These are phyloP conservation scores for Hypoxylon sp. DNA, from an alignment of 2,329 filamentous ascomycete genomes.

Conservation along the genomic window DNA sequence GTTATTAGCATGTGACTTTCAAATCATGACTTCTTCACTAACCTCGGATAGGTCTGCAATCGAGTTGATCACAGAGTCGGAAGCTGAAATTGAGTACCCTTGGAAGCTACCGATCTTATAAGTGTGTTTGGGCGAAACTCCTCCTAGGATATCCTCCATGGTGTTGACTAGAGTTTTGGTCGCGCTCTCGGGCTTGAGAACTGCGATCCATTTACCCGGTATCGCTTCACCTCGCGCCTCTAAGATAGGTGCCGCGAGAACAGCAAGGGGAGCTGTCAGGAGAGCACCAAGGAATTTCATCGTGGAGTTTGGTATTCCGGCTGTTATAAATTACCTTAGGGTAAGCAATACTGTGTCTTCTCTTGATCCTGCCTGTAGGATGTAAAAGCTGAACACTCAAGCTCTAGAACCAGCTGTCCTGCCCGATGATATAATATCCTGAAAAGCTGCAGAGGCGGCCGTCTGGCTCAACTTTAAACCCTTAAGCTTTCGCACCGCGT, in stretches of 20 bases:
- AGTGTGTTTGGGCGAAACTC: constrained; percentile 43
- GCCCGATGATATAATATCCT: constrained; percentile 1
- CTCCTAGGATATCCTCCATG: constrained; percentile 31
- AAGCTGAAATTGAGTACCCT: constrained; percentile 50
- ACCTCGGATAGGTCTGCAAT: constrained; percentile 47
- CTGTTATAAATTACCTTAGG: not conserved
- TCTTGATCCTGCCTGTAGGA: not conserved
- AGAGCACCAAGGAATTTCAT: constrained; percentile 49
- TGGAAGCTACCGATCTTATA: constrained; percentile 50
- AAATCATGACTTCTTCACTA: constrained; percentile 12
- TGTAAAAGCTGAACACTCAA: constrained; percentile 14
- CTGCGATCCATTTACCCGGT: constrained; percentile 51
- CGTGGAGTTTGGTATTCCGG: constrained; percentile 25
- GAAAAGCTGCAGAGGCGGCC: constrained; percentile 6
- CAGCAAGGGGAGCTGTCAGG: constrained; percentile 41
- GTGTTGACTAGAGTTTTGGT: constrained; percentile 21
- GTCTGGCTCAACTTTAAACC: constrained; percentile 36
- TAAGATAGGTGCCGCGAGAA: constrained; percentile 49
- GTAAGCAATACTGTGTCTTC: constrained; percentile 2
- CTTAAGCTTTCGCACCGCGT: constrained; percentile 26
- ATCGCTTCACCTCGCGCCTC: constrained; percentile 45
- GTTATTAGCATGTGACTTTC: constrained; percentile 9
- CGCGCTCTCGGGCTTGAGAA: constrained; percentile 49
- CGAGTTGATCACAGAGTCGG: constrained; percentile 44
- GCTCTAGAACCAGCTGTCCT: not conserved